Base-by-base conservation (phyloP, 345 rosid species). In the Rubroshorea leprosula region DNA sequence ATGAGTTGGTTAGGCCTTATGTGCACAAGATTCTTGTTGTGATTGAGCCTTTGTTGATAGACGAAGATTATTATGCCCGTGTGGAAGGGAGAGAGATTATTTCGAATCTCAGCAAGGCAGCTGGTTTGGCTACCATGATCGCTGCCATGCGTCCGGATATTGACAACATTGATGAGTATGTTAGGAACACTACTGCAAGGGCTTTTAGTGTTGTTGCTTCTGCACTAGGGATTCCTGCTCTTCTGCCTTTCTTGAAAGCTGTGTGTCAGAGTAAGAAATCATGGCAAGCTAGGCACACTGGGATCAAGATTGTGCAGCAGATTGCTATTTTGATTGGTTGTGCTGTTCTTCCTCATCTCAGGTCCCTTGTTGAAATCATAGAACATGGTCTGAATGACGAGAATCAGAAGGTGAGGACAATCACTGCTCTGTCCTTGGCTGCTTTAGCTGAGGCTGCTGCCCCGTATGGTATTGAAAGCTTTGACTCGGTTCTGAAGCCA, bases 141-240 rank as follows among this genome's bases (percentile, higher is more conserved):
- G 99, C 99, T 70, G 99, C 97, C 35, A 93, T 89, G 99, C 96
- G 97, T 68, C 99, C 99, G 1, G 99, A 93, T 77, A 93, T 93
- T 67, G 99, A 93, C 63, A 87, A 93, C 64, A 87, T 83, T 12
- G 99, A 93, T 82, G 99, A 89, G 66, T 93, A 93, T 67, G 99
- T 93, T 59, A 83, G 99, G 74, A 93, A 93, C 76, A 89, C 99
- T 5, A 93, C 99, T 65, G 99, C 99, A 1, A 85, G 99, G 68
- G 99, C 99, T 64, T 93, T 93, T 73, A 93, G 99, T 85, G 99
- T 93, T 49, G 99, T 93, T 47, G 96, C 97, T 38, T 93, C 99
- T 64, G 97, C 99, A 27, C 91, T 93, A 50, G 98, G 98, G 10
- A 89, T 92, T 68, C 98, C 95, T 58, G 96, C 97, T 0, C 81